A percentile compares a stretch with the other conserved stretches of the same genome.
Evolutionary conservation across 495 filamentous ascomycete genomes (phyloP).

Genomic region (Neurospora africana): DNA sequence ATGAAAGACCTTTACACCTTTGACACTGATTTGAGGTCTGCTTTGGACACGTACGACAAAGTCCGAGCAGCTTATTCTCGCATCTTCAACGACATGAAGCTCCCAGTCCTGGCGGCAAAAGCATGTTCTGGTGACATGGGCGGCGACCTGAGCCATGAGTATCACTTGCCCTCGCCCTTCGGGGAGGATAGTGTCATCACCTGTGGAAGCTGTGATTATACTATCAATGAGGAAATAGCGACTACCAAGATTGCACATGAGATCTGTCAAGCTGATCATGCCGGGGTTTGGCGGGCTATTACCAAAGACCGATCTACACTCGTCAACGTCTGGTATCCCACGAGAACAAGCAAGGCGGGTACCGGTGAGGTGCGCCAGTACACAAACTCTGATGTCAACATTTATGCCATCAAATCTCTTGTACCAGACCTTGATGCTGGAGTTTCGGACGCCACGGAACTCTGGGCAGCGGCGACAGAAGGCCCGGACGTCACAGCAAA

Average conservation of each 20-base stretch:
- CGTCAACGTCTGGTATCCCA: constrained; percentile 57
- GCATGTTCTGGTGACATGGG: constrained; percentile 96
- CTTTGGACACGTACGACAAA: constrained; percentile 63
- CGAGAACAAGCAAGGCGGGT: constrained; percentile 11
- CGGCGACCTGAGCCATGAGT: constrained; percentile 86
- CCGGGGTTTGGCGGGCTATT: constrained; percentile 53
- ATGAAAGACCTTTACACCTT: constrained; percentile 99
- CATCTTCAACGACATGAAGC: constrained; percentile 71
- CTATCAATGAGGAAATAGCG: constrained; percentile 73
- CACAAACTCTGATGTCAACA: constrained; percentile 48
- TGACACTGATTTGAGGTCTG: constrained; percentile 53
- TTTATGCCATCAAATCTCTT: constrained; percentile 58
- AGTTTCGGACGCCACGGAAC: constrained; percentile 47
- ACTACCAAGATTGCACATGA: constrained; percentile 4
- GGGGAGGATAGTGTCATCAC: constrained; percentile 80
- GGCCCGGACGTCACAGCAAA: constrained; percentile 7
- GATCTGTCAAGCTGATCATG: neutral
- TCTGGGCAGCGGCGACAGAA: constrained; percentile 37
- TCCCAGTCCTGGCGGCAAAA: constrained; percentile 75
- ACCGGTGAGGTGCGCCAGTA: constrained; percentile 10
- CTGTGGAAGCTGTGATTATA: constrained; percentile 63
- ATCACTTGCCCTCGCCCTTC: constrained; percentile 67
- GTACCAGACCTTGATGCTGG: constrained; percentile 64
- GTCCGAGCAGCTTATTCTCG: constrained; percentile 60
- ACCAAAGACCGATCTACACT: constrained; percentile 56